These are phyloP conservation scores for Acer saccharum DNA, from an alignment of 345 rosid species.

Conservation along the genomic window DNA sequence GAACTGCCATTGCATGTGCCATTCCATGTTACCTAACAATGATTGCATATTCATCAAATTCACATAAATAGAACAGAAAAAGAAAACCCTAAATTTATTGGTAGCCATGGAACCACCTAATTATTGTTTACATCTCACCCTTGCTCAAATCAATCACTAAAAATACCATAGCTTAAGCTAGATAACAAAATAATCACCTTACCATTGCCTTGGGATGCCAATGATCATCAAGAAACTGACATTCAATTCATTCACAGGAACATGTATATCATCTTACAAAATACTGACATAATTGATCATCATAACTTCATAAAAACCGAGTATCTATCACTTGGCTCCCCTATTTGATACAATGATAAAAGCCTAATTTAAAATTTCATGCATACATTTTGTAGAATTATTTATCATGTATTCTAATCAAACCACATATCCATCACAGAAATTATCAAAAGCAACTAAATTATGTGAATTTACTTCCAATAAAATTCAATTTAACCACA, in stretches of 20 bases:
- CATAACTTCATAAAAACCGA: background rate
- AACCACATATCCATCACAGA: background rate
- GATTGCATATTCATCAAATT: slow-evolving; percentile 8
- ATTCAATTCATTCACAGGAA: background rate
- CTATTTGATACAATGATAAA: background rate
- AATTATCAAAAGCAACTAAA: background rate
- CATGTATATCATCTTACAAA: background rate
- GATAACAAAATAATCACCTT: background rate
- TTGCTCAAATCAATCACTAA: background rate
- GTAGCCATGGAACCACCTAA: background rate
- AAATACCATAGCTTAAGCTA: background rate
- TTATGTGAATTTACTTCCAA: background rate
- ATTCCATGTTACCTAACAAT: slow-evolving; percentile 4
- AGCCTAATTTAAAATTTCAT: background rate
- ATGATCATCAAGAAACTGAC: background rate
- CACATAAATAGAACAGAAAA: background rate
- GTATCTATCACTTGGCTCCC: slow-evolving; percentile 8
- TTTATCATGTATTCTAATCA: background rate
- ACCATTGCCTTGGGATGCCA: background rate
- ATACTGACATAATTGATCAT: background rate
- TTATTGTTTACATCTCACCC: slow-evolving; percentile 4
- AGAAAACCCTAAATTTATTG: background rate
- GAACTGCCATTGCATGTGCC: background rate
- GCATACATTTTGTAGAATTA: background rate
- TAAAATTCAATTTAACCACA: slow-evolving; percentile 9